Evolutionary conservation across 108 stramenopile genomes (phyloP), one percentile per base, ranked within the genome.

Genomic region (Nitzschia putrida): DNA sequence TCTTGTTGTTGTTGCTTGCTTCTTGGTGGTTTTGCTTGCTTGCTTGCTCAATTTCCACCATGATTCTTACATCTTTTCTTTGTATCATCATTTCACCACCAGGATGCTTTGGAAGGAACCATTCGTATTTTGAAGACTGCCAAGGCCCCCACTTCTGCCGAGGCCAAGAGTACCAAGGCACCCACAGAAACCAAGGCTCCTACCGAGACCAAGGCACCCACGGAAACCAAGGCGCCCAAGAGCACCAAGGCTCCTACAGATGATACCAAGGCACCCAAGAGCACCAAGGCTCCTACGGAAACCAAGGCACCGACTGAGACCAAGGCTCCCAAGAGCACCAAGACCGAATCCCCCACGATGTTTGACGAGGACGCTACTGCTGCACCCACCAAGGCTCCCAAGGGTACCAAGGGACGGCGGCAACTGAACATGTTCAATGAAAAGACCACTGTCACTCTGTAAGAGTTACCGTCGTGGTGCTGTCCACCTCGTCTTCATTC

Each of bases 101-200:
- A 34, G 29, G 29, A 34, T 34, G 29, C 29, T 4, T 1, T 34
- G 29, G 29, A 34, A 34, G 29, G 29, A 34, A 34, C 29, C 29
- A 34, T 34, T 34, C 29, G 29, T 4, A 34, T 34, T 34, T 34
- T 34, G 29, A 34, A 34, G 29, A 34, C 47, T 49, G 18, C 47
- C n/a, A 49, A 49, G 47, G 2, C 47, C 18, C 47, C 47, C n/a
- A 49, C 14, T 16, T 49, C 47, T 3, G 18, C 47, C 47, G 18
- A 49, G 6, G 47, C 47, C n/a, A 49, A 49, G 47, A 18, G n/a
- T 49, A 49, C 47, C n/a, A 49, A 49, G 47, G 47, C 47, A 4
- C 47, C 55, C 8, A 56, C 16, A 56, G 18, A 13, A 56, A 56
- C 55, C 25, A 56, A 56, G 55, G 55, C 55, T 2, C 55, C 55